Evolutionary conservation across 345 rosid species (phyloP).

Genomic region (Hirschfeldia incana): DNA sequence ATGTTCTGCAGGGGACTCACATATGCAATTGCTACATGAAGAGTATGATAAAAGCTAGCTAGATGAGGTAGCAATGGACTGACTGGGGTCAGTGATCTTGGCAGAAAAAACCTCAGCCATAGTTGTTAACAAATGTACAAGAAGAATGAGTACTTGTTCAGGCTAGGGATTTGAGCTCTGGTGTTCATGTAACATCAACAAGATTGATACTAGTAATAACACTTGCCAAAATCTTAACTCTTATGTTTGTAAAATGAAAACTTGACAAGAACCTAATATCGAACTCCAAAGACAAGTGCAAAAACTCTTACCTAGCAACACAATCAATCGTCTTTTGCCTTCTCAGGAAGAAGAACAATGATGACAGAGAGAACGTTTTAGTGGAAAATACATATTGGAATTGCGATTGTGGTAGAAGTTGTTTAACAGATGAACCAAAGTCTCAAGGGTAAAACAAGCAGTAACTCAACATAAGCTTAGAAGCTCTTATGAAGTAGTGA

Average conservation of each 20-base stretch:
- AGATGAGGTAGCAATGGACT: neutral
- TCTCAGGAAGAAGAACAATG: neutral
- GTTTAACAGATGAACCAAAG: constrained; percentile 17
- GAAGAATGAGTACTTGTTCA: neutral
- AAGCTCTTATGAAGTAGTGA: constrained; percentile 13
- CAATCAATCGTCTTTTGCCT: neutral
- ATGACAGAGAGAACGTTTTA: neutral
- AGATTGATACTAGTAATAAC: neutral
- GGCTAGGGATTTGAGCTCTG: neutral
- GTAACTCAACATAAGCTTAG: constrained; percentile 12
- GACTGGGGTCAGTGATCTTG: neutral
- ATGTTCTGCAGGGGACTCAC: neutral
- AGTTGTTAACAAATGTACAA: neutral
- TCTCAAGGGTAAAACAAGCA: neutral
- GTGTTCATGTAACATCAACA: neutral
- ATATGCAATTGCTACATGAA: neutral
- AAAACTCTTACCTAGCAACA: neutral
- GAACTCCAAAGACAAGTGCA: neutral
- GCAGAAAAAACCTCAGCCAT: neutral
- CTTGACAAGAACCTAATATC: neutral
- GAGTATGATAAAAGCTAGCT: neutral
- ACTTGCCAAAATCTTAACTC: neutral
- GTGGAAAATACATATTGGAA: neutral
- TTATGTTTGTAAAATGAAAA: neutral
- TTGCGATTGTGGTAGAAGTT: constrained; percentile 7